phyloP scores from a whole-genome alignment of 192 early-diverging fungal genomes.

The Rhizoclosmatium globosum region DNA sequence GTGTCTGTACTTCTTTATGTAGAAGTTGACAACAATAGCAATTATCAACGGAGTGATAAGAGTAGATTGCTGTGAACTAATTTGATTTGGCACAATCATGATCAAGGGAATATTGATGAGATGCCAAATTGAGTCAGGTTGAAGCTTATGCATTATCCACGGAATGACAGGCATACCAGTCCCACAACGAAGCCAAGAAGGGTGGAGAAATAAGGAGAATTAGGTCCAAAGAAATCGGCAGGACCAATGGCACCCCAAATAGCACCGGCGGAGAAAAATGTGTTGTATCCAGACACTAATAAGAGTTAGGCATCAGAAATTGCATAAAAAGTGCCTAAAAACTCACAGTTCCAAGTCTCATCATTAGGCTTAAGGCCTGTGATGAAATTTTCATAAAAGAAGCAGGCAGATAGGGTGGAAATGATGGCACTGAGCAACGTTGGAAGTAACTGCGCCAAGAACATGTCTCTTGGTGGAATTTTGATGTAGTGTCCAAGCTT shows the following conservation, averaged over 20 bases:
- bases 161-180: slow-evolving; percentile 45
- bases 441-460: slow-evolving; percentile 76
- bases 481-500: slow-evolving; percentile 78
- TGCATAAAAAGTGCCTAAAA: slow-evolving; percentile 62
- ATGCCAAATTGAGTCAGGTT: slow-evolving; percentile 22
- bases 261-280: slow-evolving; percentile 36
- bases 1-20: slow-evolving; percentile 45
- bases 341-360: slow-evolving; percentile 53
- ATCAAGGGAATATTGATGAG: slow-evolving; percentile 23
- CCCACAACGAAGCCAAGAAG: slow-evolving; percentile 42
- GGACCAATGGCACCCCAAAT: slow-evolving; percentile 69
- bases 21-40: slow-evolving; percentile 26
- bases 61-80: neutral
- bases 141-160: slow-evolving; percentile 51
- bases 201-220: slow-evolving; percentile 30
- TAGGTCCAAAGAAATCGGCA: slow-evolving; percentile 58
- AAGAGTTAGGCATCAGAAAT: slow-evolving; percentile 11
- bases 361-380: slow-evolving; percentile 74
- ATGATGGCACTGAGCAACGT: slow-evolving; percentile 68
- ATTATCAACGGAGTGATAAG: slow-evolving; percentile 16
- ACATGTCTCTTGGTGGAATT: slow-evolving; percentile 77
- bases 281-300: slow-evolving; percentile 26
- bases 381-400: slow-evolving; percentile 51
- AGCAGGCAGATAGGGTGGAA: slow-evolving; percentile 42
- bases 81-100: neutral